These are phyloP conservation scores for Raffaelea ambrosiae DNA, from an alignment of 2,329 filamentous ascomycete genomes.

Conservation along the genomic window DNA sequence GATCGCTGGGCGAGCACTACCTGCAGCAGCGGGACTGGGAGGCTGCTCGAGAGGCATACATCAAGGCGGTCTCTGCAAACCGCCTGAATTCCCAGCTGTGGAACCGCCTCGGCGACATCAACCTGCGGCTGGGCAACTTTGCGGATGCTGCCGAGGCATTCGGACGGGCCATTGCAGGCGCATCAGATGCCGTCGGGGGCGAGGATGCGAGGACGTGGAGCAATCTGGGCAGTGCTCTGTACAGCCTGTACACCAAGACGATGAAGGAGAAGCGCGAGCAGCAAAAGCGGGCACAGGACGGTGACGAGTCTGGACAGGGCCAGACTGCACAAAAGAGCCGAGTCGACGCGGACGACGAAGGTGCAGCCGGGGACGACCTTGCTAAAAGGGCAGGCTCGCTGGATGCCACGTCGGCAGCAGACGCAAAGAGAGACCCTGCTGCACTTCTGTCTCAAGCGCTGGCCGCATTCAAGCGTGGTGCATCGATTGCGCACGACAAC, in stretches of 20 bases:
- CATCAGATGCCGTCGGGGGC: constrained; percentile 59
- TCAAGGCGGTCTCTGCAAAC: constrained; percentile 68
- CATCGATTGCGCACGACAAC: constrained; percentile 73
- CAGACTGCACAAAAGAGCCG: constrained; percentile 14
- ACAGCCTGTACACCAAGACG: constrained; percentile 55
- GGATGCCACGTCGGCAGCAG: not conserved
- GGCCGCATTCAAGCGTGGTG: constrained; percentile 78
- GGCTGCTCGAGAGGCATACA: constrained; percentile 69
- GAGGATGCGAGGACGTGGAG: constrained; percentile 90
- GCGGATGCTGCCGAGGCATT: constrained; percentile 77
- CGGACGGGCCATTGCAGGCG: constrained; percentile 63
- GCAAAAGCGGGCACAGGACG: constrained; percentile 3
- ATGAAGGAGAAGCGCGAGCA: constrained; percentile 26
- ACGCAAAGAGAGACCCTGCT: constrained; percentile 36
- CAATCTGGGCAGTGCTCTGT: constrained; percentile 79
- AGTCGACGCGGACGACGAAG: constrained; percentile 14
- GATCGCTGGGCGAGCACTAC: constrained; percentile 74
- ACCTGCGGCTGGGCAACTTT: constrained; percentile 69
- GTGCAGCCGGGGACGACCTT: not conserved
- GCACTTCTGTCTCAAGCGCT: constrained; percentile 66
- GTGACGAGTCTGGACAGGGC: too few species aligned
- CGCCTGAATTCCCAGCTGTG: constrained; percentile 75
- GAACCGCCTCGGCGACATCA: constrained; percentile 85
- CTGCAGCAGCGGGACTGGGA: constrained; percentile 56
- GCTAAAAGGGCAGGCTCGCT: too few species aligned